phyloP scores from a whole-genome alignment of 371 early-diverging fungal species.

The Cokeromyces recurvatus region DNA sequence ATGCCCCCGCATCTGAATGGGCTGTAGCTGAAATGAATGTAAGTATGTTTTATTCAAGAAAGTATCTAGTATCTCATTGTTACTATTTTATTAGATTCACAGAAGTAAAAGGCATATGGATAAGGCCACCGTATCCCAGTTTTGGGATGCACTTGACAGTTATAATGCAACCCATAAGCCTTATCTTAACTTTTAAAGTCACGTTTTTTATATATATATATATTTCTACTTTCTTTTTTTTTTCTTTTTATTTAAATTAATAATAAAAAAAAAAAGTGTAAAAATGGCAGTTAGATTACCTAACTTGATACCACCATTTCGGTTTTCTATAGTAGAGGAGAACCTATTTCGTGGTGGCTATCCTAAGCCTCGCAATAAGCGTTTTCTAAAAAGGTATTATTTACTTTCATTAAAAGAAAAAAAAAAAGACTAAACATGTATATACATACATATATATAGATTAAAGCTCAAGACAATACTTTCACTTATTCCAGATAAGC shows the following conservation, averaged over 20 bases:
- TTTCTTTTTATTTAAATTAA: not conserved
- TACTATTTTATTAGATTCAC: constrained; percentile 76
- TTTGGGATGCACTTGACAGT: constrained; percentile 73
- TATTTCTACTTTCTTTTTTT: not conserved
- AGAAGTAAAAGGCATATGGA: constrained; percentile 73
- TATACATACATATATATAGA: constrained; percentile 28
- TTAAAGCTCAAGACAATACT: constrained; percentile 76
- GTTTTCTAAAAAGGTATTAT: constrained; percentile 70
- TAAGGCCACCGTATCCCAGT: constrained; percentile 65
- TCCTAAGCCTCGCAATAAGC: constrained; percentile 78
- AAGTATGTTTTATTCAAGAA: no score
- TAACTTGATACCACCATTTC: constrained; percentile 78
- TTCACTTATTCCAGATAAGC: constrained; percentile 80
- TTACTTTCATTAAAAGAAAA: not conserved
- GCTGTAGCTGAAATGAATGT: constrained; percentile 70
- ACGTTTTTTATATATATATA: not conserved
- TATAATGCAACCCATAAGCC: constrained; percentile 59
- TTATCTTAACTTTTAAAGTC: constrained; percentile 43
- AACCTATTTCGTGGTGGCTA: constrained; percentile 84
- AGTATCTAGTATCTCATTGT: no score
- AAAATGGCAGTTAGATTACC: constrained; percentile 27
- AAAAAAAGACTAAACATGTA: no score
- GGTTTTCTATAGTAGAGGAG: constrained; percentile 79
- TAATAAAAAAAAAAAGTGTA: no score
- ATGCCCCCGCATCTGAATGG: constrained; percentile 64